Conservation (phyloP, 306 rosid species). For the Ochetophila trinervis region DNA sequence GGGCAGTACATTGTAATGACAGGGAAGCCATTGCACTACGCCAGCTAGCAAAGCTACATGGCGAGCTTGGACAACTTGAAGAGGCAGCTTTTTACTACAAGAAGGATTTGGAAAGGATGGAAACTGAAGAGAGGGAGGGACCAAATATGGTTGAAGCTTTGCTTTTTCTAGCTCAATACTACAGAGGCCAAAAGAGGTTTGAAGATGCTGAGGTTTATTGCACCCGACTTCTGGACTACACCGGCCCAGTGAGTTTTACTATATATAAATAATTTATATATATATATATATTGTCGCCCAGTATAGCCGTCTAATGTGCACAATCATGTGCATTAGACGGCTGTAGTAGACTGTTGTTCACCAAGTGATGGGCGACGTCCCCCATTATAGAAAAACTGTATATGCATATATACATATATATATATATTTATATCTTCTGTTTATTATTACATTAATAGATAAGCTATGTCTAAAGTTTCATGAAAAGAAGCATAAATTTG, state of each 20-base stretch:
- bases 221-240: slow-evolving; percentile 90
- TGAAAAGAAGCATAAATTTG: not conserved
- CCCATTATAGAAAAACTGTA: no score
- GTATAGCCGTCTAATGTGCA: no score
- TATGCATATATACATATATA: no score
- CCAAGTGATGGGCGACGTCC: no score
- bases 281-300: not conserved
- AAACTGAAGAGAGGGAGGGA: slow-evolving; percentile 92
- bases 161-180: slow-evolving; percentile 70
- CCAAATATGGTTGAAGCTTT: slow-evolving; percentile 94
- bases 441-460: not conserved
- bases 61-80: slow-evolving; percentile 62
- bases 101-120: slow-evolving; percentile 96
- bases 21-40: slow-evolving; percentile 92
- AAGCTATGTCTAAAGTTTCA: not conserved
- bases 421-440: not conserved
- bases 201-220: slow-evolving; percentile 95
- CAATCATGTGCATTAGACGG: no score
- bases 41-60: slow-evolving; percentile 74
- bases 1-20: slow-evolving; percentile 83
- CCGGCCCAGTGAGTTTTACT: slow-evolving; percentile 77
- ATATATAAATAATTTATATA: not conserved
- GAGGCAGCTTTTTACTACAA: slow-evolving; percentile 92
- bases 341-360: no score
- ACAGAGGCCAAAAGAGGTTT: slow-evolving; percentile 45